These are phyloP conservation scores for Tritrichomonas foetus DNA, from an alignment of 208 protist genomes.

Conservation along the genomic window DNA sequence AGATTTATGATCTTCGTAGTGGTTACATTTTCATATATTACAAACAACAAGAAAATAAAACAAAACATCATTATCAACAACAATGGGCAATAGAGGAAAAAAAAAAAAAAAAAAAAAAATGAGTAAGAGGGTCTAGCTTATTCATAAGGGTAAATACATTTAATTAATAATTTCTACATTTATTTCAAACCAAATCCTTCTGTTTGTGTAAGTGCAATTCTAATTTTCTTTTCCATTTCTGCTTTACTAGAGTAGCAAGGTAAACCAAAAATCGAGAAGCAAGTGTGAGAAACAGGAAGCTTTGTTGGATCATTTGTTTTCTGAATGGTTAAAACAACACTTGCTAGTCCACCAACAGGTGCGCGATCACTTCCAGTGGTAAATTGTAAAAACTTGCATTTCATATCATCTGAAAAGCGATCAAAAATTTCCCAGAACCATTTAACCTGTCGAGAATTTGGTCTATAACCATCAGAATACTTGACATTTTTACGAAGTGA, in stretches of 20 bases:
- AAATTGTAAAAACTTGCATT: slow-evolving; percentile 62
- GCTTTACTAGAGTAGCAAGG: slow-evolving; percentile 67
- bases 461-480: slow-evolving; percentile 61
- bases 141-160: too few species aligned
- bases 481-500: background rate
- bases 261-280: slow-evolving; percentile 74
- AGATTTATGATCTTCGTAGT: too few species aligned
- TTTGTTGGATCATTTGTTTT: slow-evolving; percentile 48
- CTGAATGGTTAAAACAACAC: slow-evolving; percentile 41
- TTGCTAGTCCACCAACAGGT: background rate
- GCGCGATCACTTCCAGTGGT: slow-evolving; percentile 55
- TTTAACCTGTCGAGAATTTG: slow-evolving; percentile 44
- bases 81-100: too few species aligned
- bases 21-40: too few species aligned
- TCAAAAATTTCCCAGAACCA: slow-evolving; percentile 63
- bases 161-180: too few species aligned
- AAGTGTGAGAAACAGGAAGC: slow-evolving; percentile 73
- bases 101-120: too few species aligned
- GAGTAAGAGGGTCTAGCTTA: too few species aligned
- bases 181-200: slow-evolving; percentile 57
- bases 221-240: slow-evolving; percentile 61
- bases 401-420: slow-evolving; percentile 51
- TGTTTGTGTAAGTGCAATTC: slow-evolving; percentile 50
- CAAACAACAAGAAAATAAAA: too few species aligned
- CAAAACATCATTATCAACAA: too few species aligned